A percentile compares a stretch with the other conserved stretches of the same genome.
Evolutionary conservation across 2,329 filamentous ascomycete species (phyloP).

Genomic region (Penicillium sp.): DNA sequence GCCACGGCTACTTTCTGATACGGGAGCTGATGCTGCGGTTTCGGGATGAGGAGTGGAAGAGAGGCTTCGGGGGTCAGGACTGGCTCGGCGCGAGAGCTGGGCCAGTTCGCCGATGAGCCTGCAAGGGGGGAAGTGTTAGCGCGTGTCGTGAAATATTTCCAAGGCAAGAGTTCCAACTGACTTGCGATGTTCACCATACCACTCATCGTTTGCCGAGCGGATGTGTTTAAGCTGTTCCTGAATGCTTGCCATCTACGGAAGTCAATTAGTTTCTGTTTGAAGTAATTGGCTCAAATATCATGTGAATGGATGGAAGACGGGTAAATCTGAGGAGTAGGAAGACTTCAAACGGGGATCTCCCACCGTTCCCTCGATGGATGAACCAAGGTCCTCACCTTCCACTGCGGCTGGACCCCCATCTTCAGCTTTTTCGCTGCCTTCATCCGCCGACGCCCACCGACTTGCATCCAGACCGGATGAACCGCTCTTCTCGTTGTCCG

Average conservation of each 20-base stretch:
- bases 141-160: background rate
- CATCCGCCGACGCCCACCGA: constrained; percentile 41
- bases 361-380: constrained; percentile 50
- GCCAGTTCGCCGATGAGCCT: constrained; percentile 42
- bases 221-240: constrained; percentile 48
- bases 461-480: constrained; percentile 38
- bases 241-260: constrained; percentile 47
- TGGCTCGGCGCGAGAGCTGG: constrained; percentile 33
- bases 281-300: constrained; percentile 15
- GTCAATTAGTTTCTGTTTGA: constrained; percentile 19
- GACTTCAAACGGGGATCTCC: constrained; percentile 42
- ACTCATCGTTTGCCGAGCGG: constrained; percentile 45
- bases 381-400: constrained; percentile 49
- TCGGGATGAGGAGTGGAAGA: constrained; percentile 32
- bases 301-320: constrained; percentile 31
- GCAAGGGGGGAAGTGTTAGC: constrained; percentile 6
- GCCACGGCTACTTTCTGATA: constrained; percentile 18
- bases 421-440: constrained; percentile 28
- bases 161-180: constrained; percentile 20
- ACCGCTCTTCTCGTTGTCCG: constrained; percentile 31
- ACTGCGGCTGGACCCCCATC: constrained; percentile 37
- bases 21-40: constrained; percentile 12
- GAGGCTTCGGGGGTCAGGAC: constrained; percentile 28
- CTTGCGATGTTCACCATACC: constrained; percentile 45
- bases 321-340: constrained; percentile 31